These are phyloP conservation scores for Entophlyctis helioformis DNA, from an alignment of 192 early-diverging fungal species.

Conservation along the genomic window DNA sequence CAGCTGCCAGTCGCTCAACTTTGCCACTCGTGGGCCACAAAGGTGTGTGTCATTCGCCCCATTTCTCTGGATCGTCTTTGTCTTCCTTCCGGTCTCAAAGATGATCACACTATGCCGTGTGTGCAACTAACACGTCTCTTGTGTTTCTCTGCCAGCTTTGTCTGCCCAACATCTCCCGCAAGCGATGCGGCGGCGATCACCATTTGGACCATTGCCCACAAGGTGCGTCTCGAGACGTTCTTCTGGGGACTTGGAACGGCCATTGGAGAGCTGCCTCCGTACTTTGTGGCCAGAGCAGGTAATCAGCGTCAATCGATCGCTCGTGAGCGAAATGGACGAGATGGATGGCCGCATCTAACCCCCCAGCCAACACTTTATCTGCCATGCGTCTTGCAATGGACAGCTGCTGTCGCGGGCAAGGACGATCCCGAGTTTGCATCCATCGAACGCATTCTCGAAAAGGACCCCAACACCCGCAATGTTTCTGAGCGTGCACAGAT, in stretches of 20 bases:
- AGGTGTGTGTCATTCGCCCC: conserved; percentile 36
- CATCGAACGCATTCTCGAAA: conserved; percentile 30
- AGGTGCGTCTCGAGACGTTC: conserved; percentile 66
- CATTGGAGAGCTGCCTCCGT: conserved; percentile 87
- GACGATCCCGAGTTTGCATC: conserved; percentile 24
- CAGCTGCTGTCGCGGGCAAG: conserved; percentile 28
- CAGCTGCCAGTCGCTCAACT: conserved; percentile 59
- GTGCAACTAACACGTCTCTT: too few relatives aligned
- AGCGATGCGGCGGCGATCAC: conserved; percentile 21
- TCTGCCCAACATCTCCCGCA: conserved; percentile 7
- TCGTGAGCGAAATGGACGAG: not conserved
- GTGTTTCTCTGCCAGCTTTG: too few relatives aligned
- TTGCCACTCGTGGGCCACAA: conserved; percentile 55
- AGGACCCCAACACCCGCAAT: conserved; percentile 36
- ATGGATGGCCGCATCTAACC: too few relatives aligned
- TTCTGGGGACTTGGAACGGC: conserved; percentile 93
- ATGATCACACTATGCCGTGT: too few relatives aligned
- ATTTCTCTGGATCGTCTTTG: too few relatives aligned
- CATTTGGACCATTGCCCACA: conserved; percentile 49
- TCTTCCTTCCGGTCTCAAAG: too few relatives aligned
- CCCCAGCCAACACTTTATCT: too few relatives aligned
- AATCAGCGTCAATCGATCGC: conserved; percentile 1
- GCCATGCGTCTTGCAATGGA: too few relatives aligned
- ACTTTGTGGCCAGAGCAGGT: conserved; percentile 86
- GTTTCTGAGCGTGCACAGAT: conserved; percentile 58